A percentile compares a stretch with the other conserved stretches of the same genome.
These are phyloP conservation scores for Euphorbia celastroides DNA, from an alignment of 441 rosid species.

Conservation along the genomic window DNA sequence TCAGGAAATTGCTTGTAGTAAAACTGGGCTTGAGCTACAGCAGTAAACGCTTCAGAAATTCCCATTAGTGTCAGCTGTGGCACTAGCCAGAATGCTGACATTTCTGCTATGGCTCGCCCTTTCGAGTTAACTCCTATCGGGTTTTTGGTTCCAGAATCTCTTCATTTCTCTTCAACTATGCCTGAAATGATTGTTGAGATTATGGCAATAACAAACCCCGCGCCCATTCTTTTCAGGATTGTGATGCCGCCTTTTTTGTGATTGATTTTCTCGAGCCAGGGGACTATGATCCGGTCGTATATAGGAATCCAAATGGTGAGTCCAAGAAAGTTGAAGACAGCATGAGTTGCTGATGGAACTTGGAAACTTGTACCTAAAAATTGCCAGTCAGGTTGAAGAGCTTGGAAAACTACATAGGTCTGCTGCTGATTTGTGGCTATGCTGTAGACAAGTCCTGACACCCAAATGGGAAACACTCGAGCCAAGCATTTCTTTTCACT, in stretches of 20 bases:
- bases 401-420: constrained; percentile 42
- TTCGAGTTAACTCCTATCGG: constrained; percentile 29
- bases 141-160: constrained; percentile 22
- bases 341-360: constrained; percentile 36
- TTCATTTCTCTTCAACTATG: constrained; percentile 29
- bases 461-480: constrained; percentile 46
- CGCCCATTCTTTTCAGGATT: constrained; percentile 33
- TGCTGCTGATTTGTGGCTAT: constrained; percentile 27
- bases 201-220: constrained; percentile 26
- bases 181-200: constrained; percentile 29
- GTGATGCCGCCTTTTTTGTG: constrained; percentile 22
- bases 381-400: constrained; percentile 38
- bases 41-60: constrained; percentile 20
- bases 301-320: constrained; percentile 46
- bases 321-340: constrained; percentile 32
- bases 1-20: constrained; percentile 12
- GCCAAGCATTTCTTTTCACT: constrained; percentile 36
- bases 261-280: constrained; percentile 30
- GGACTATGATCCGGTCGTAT: constrained; percentile 42
- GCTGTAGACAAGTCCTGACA: constrained; percentile 30
- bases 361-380: constrained; percentile 25
- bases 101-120: constrained; percentile 34
- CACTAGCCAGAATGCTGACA: constrained; percentile 38
- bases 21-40: constrained; percentile 2
- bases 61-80: constrained; percentile 43